Percentiles rank a stretch among this genome's conserved stretches.
Evolutionary conservation across 345 rosid species (phyloP).

Genomic region (Melaleuca alternifolia): DNA sequence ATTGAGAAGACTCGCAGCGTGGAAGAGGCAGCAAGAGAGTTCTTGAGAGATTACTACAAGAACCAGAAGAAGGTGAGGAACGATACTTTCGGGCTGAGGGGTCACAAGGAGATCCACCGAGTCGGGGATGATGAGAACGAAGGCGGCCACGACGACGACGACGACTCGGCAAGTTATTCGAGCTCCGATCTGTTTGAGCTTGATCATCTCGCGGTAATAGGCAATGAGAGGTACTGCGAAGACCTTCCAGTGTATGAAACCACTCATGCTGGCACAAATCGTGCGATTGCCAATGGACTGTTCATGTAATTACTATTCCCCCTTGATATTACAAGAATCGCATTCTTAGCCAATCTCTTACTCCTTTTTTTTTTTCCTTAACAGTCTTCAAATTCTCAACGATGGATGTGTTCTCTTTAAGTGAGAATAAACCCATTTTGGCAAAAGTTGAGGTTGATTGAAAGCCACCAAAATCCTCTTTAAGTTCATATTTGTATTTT

Average conservation of each 20-base stretch:
- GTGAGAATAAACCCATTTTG: neutral
- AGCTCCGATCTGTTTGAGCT: conserved; percentile 57
- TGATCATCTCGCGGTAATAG: conserved; percentile 20
- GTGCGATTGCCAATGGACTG: conserved; percentile 45
- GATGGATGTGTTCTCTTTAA: neutral
- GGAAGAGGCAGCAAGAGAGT: conserved; percentile 34
- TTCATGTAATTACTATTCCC: neutral
- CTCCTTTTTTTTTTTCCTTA: neutral
- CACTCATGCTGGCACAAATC: conserved; percentile 36
- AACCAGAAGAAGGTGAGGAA: conserved; percentile 20
- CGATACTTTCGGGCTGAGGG: neutral
- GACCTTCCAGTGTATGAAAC: conserved; percentile 75
- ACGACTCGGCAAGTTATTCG: conserved; percentile 34
- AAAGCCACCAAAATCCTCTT: neutral
- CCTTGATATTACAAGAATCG: neutral
- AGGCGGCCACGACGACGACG: conserved; percentile 13
- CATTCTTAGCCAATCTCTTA: neutral
- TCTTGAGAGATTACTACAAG: conserved; percentile 26
- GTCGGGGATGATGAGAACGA: neutral
- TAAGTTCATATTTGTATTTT: neutral
- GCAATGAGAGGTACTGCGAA: conserved; percentile 20
- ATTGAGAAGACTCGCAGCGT: conserved; percentile 24
- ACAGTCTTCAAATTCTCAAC: neutral
- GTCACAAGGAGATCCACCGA: neutral
- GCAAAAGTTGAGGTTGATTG: neutral